These are phyloP conservation scores for Globisporangium spinosum DNA, from an alignment of 352 stramenopile species.

Conservation along the genomic window DNA sequence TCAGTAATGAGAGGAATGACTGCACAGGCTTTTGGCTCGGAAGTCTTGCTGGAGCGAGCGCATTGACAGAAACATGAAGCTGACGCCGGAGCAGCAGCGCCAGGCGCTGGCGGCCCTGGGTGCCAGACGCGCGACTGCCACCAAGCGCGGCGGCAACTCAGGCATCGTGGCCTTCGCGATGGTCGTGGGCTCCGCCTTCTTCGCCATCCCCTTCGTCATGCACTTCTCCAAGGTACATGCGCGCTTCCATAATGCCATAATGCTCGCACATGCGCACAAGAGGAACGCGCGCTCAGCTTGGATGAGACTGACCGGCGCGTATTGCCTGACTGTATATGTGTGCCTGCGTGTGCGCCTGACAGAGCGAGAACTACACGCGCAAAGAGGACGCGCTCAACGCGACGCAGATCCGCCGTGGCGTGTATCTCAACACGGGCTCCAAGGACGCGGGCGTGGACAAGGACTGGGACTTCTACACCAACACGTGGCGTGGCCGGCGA, in stretches of 20 bases:
- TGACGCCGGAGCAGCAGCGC: constrained; percentile 1
- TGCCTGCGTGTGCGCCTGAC: neutral
- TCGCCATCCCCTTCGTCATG: constrained; percentile 67
- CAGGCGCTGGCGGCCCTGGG: constrained; percentile 2
- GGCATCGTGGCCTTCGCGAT: constrained; percentile 41
- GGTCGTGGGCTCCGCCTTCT: constrained; percentile 54
- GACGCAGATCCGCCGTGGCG: constrained; percentile 72
- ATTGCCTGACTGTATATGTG: neutral
- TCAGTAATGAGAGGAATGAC: too few relatives aligned
- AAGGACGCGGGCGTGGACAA: constrained; percentile 74
- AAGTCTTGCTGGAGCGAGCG: neutral
- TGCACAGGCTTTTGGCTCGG: neutral
- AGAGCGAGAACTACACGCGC: constrained; percentile 58
- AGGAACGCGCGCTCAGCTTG: too few relatives aligned
- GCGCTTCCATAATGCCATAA: neutral
- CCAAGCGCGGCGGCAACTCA: constrained; percentile 27
- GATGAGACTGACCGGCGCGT: too few relatives aligned
- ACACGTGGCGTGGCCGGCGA: constrained; percentile 58
- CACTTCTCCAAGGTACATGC: constrained; percentile 58
- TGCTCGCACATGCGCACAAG: neutral
- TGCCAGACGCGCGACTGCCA: constrained; percentile 2
- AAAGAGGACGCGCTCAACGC: constrained; percentile 59
- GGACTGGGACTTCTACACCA: constrained; percentile 74
- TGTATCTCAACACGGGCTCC: constrained; percentile 80
- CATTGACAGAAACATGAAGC: neutral